phyloP scores from a whole-genome alignment of 1,284 basidiomycete species.

The Heterobasidion irregulare region DNA sequence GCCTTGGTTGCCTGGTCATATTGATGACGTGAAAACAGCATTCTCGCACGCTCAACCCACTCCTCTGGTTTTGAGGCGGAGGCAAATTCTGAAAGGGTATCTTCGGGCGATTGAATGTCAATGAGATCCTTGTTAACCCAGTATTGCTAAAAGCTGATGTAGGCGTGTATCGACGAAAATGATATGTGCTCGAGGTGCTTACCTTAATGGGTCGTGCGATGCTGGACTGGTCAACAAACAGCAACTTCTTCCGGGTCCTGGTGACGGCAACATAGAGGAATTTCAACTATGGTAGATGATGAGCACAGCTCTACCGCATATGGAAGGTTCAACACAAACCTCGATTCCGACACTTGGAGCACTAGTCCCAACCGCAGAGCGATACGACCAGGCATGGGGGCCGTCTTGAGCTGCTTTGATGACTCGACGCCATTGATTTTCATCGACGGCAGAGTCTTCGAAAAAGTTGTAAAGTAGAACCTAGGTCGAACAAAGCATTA shows the following conservation, averaged over 20 bases:
- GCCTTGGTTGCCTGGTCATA: slow-evolving; percentile 56
- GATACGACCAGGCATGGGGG: slow-evolving; percentile 27
- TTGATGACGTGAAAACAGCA: slow-evolving; percentile 43
- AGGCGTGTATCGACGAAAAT: slow-evolving; percentile 9
- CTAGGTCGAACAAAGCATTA: slow-evolving; percentile 21
- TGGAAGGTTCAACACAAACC: slow-evolving; percentile 23
- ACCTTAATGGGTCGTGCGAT: slow-evolving; percentile 54
- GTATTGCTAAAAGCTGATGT: slow-evolving; percentile 29
- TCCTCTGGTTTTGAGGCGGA: slow-evolving; percentile 38
- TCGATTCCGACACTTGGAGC: slow-evolving; percentile 56
- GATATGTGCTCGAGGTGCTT: slow-evolving; percentile 25
- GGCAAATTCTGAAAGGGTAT: slow-evolving; percentile 34
- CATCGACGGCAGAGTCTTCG: slow-evolving; percentile 20
- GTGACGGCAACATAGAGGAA: slow-evolving; percentile 66
- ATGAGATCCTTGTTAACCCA: slow-evolving; percentile 21
- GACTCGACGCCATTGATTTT: slow-evolving; percentile 47
- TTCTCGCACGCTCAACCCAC: slow-evolving; percentile 46
- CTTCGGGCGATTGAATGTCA: background rate
- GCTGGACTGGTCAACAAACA: slow-evolving; percentile 55
- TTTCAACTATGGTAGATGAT: slow-evolving; percentile 38
- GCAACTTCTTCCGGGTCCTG: slow-evolving; percentile 55
- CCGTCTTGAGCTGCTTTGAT: slow-evolving; percentile 1
- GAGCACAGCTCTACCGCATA: background rate
- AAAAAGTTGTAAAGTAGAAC: slow-evolving; percentile 49
- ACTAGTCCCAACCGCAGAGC: slow-evolving; percentile 37